These are phyloP conservation scores for Calocybe gambosa DNA, from an alignment of 1,284 basidiomycete genomes.

Conservation along the genomic window DNA sequence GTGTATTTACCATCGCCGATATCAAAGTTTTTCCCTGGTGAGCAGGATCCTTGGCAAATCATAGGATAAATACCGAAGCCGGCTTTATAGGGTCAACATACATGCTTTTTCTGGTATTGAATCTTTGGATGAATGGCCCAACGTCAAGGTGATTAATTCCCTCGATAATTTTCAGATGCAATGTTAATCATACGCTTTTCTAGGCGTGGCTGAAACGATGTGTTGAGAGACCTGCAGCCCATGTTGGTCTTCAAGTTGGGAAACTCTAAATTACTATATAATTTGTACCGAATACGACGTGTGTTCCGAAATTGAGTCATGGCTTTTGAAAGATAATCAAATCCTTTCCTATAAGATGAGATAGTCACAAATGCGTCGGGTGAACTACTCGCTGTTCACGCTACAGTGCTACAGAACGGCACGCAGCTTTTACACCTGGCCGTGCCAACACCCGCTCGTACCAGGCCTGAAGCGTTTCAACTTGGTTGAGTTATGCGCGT, in stretches of 20 bases:
- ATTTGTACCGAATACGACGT: not conserved
- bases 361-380: no score
- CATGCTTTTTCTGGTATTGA: constrained; percentile 44
- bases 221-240: constrained; percentile 20
- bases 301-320: no score
- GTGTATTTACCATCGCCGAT: constrained; percentile 64
- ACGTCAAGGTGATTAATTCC: constrained; percentile 35
- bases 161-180: not conserved
- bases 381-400: no score
- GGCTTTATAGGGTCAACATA: constrained; percentile 39
- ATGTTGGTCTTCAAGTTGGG: constrained; percentile 18
- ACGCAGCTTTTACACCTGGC: constrained; percentile 13
- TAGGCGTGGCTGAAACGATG: constrained; percentile 30
- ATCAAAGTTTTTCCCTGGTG: constrained; percentile 55
- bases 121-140: constrained; percentile 50
- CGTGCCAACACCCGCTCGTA: constrained; percentile 7
- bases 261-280: constrained; percentile 5
- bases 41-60: not conserved
- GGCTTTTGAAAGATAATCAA: no score
- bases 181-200: not conserved
- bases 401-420: constrained; percentile 9
- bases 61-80: not conserved
- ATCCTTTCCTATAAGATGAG: no score
- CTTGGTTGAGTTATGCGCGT: not conserved
- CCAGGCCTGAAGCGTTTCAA: constrained; percentile 9